phyloP scores from a whole-genome alignment of 257 asterid species.

The Misopates orontium region DNA sequence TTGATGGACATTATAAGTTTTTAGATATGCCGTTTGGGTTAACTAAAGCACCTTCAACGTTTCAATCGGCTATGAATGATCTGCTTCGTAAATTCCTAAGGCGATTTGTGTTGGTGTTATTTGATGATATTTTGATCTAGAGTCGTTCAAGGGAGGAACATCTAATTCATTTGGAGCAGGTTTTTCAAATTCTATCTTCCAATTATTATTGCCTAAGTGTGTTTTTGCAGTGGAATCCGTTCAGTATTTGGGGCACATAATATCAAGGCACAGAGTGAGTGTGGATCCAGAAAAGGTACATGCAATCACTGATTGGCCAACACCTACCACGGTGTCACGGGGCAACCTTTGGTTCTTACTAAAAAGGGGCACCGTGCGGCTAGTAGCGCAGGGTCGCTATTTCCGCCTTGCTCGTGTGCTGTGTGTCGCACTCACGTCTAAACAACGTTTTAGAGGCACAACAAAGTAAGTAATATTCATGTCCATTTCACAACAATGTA shows the following conservation, averaged over 20 bases:
- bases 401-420: too few relatives aligned
- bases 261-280: not conserved
- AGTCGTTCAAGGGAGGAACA: not conserved
- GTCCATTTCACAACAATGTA: too few relatives aligned
- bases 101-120: not conserved
- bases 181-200: not conserved
- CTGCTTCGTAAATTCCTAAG: not conserved
- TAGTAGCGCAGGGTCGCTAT: too few relatives aligned
- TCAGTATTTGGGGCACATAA: too few relatives aligned
- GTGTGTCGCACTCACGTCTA: too few relatives aligned
- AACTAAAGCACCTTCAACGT: too few relatives aligned
- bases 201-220: not conserved
- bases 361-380: too few relatives aligned
- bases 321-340: too few relatives aligned
- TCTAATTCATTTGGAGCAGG: not conserved
- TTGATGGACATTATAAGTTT: not conserved
- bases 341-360: too few relatives aligned
- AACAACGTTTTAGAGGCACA: too few relatives aligned
- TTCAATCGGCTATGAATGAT: too few relatives aligned
- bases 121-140: constrained; percentile 16
- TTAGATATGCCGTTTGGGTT: not conserved
- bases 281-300: constrained; percentile 2
- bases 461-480: too few relatives aligned
- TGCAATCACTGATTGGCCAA: not conserved
- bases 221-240: not conserved